Evolutionary conservation across 371 early-diverging fungal genomes (phyloP).

Genomic region (Syncephalastrum contaminatum): DNA sequence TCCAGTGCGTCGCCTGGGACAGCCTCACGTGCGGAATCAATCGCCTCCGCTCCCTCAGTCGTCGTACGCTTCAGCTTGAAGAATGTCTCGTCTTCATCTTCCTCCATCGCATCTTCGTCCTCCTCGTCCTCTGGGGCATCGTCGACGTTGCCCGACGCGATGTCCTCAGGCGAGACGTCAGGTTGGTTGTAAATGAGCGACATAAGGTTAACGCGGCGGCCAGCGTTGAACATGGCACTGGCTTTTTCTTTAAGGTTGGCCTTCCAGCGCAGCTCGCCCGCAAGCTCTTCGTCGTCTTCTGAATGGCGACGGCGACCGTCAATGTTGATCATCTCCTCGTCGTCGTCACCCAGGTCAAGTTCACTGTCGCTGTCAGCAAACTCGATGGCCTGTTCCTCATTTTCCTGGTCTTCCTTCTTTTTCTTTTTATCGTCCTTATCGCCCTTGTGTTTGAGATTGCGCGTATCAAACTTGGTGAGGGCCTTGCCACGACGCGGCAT

Average conservation of each 20-base stretch:
- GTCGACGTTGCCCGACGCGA: conserved; percentile 34
- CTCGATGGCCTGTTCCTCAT: conserved; percentile 54
- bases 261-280: conserved; percentile 76
- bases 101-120: conserved; percentile 39
- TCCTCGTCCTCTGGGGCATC: conserved; percentile 38
- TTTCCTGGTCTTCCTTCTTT: conserved; percentile 24
- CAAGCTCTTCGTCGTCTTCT: conserved; percentile 36
- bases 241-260: conserved; percentile 71
- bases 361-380: conserved; percentile 80
- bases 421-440: conserved; percentile 34
- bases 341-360: conserved; percentile 47
- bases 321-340: conserved; percentile 44
- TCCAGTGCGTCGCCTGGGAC: conserved; percentile 55
- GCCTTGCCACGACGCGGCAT: conserved; percentile 45
- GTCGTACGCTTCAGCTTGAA: conserved; percentile 61
- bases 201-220: conserved; percentile 79
- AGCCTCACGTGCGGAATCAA: conserved; percentile 74
- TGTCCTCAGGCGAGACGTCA: conserved; percentile 57
- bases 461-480: conserved; percentile 47
- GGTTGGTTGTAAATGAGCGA: conserved; percentile 76
- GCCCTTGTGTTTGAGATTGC: conserved; percentile 49
- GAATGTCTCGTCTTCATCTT: conserved; percentile 64
- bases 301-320: conserved; percentile 34
- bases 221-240: conserved; percentile 54
- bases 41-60: conserved; percentile 25